A percentile compares a stretch with the other conserved stretches of the same genome.
phyloP scores from a whole-genome alignment of 306 rosid species.

The Castanea crenata region DNA sequence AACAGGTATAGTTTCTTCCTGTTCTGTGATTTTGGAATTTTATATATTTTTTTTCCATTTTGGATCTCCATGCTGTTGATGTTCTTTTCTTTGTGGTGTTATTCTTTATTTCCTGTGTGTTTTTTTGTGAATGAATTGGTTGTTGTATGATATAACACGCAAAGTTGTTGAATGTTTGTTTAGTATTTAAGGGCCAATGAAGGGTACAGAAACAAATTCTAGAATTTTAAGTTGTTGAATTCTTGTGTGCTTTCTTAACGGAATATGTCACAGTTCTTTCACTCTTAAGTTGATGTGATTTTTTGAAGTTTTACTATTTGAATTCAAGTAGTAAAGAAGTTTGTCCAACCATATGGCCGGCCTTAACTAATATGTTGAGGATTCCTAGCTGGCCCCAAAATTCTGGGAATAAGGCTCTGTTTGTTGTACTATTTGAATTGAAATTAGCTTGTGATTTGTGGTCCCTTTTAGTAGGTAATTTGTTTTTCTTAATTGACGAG shows the following conservation, averaged over 20 bases:
- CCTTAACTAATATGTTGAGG: too few species aligned
- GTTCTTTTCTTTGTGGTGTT: background rate
- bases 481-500: background rate
- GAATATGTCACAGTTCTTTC: background rate
- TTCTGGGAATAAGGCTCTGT: background rate
- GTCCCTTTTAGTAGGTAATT: background rate
- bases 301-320: background rate
- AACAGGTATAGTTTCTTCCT: constrained; percentile 53
- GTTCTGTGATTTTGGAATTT: background rate
- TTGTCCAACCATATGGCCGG: too few species aligned
- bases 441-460: background rate
- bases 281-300: background rate
- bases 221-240: too few species aligned
- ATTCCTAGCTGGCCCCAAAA: too few species aligned
- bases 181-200: background rate
- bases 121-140: background rate
- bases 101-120: background rate
- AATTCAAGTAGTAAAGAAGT: too few species aligned
- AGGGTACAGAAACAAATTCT: background rate
- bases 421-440: background rate
- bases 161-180: background rate
- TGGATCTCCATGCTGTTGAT: background rate
- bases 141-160: background rate
- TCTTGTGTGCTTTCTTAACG: background rate
- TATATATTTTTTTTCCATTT: background rate